Conservation (phyloP, 1,284 basidiomycete species). For the Ustilago hordei region DNA sequence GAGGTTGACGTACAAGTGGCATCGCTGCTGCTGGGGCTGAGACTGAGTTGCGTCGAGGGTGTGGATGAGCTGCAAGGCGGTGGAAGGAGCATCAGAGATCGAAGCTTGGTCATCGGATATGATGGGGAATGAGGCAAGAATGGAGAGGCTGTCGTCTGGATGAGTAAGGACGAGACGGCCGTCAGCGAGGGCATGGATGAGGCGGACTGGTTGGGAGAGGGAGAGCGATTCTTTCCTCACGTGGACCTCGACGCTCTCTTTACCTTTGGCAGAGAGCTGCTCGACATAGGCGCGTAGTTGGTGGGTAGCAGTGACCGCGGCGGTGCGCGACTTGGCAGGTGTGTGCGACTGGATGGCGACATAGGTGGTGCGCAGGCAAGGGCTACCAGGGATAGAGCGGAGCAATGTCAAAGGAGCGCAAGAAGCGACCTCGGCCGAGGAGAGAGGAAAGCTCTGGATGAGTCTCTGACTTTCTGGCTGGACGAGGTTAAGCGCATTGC, state of each 20-base stretch:
- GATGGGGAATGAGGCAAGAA: conserved; percentile 20
- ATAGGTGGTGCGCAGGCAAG: conserved; percentile 41
- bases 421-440: conserved; percentile 34
- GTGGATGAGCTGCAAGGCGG: conserved; percentile 24
- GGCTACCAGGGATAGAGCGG: conserved; percentile 20
- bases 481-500: conserved; percentile 46
- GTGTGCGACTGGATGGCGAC: conserved; percentile 33
- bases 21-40: conserved; percentile 18
- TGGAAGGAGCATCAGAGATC: conserved; percentile 10
- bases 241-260: conserved; percentile 36
- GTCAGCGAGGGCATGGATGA: conserved; percentile 43
- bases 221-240: conserved; percentile 38
- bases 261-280: conserved; percentile 49
- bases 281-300: conserved; percentile 44
- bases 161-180: conserved; percentile 42
- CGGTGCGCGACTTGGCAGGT: conserved; percentile 18
- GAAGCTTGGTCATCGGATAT: conserved; percentile 32
- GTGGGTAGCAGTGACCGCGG: conserved; percentile 22
- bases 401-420: conserved; percentile 41
- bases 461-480: conserved; percentile 46
- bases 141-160: conserved; percentile 38
- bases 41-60: conserved; percentile 17
- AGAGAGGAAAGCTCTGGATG: conserved; percentile 47
- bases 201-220: conserved; percentile 23
- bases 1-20: conserved; percentile 35